A percentile compares a stretch with the other conserved stretches of the same genome.
These are phyloP conservation scores for Cutaneotrichosporon mucoides DNA, from an alignment of 1,284 basidiomycete species.

Conservation along the genomic window DNA sequence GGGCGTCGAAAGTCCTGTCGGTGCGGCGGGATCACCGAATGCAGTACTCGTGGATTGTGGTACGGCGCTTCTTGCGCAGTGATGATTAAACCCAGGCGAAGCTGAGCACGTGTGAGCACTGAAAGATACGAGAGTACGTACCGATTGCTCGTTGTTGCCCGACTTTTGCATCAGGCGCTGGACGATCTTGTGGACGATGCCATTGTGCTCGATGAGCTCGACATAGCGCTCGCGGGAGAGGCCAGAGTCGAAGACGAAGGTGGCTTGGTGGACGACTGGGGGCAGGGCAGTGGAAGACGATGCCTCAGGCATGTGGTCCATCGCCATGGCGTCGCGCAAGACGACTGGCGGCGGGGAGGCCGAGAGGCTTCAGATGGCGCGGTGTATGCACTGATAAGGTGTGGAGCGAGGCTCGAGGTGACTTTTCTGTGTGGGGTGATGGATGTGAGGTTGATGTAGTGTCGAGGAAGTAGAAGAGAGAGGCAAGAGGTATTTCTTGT, in stretches of 20 bases:
- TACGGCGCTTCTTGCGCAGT: constrained; percentile 20
- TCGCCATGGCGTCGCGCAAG: constrained; percentile 1
- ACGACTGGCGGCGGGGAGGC: not conserved
- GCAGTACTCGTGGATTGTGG: constrained; percentile 15
- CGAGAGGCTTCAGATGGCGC: not conserved
- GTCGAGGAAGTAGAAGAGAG: too few species aligned
- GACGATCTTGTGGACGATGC: constrained; percentile 39
- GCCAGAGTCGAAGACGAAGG: constrained; percentile 38
- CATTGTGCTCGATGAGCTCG: constrained; percentile 36
- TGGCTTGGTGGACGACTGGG: constrained; percentile 23
- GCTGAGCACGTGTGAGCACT: not conserved
- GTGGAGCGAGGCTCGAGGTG: not conserved
- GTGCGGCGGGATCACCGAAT: constrained; percentile 16
- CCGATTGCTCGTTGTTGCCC: constrained; percentile 29
- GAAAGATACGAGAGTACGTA: constrained; percentile 4
- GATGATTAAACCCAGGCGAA: constrained; percentile 21
- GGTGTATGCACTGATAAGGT: not conserved
- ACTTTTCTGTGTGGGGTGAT: too few species aligned
- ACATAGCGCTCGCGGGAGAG: constrained; percentile 33
- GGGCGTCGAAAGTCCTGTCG: constrained; percentile 28
- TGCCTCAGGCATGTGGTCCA: constrained; percentile 34
- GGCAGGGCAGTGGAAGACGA: constrained; percentile 27
- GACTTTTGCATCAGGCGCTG: constrained; percentile 44
- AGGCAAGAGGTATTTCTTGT: too few species aligned
- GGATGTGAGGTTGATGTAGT: too few species aligned